A percentile compares a stretch with the other conserved stretches of the same genome.
Conservation (phyloP, 176 grass and related monocot species). For the Eragrostis curvula region DNA sequence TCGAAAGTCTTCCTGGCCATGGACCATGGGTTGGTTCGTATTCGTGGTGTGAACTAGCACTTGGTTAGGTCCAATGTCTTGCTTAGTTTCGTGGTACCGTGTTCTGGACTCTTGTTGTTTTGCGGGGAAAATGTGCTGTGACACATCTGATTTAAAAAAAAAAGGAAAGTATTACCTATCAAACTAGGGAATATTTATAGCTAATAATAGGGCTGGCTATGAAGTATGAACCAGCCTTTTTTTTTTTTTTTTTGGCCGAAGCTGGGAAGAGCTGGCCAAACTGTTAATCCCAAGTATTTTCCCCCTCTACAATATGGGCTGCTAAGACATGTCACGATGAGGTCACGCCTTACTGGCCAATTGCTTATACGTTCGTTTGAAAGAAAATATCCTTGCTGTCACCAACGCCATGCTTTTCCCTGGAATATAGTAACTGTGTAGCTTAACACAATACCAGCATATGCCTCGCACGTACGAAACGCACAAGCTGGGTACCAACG, state of each 20-base stretch:
- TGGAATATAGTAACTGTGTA: too few relatives aligned
- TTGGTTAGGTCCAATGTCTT: constrained; percentile 27
- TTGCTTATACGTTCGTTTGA: neutral
- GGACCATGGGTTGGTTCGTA: constrained; percentile 24
- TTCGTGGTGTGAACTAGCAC: constrained; percentile 23
- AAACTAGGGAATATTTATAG: neutral
- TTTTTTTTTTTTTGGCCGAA: constrained; percentile 1
- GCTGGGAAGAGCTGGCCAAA: neutral
- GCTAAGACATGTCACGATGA: neutral
- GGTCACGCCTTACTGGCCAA: neutral
- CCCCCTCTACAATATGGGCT: neutral
- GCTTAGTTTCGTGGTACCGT: constrained; percentile 16
- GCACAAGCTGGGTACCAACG: too few relatives aligned
- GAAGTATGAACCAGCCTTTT: neutral
- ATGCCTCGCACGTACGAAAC: neutral
- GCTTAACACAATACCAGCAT: neutral
- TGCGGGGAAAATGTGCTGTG: neutral
- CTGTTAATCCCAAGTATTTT: neutral
- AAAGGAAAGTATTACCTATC: neutral
- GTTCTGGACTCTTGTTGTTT: neutral
- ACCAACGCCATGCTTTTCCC: too few relatives aligned
- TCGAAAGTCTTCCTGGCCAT: neutral
- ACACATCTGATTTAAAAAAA: neutral
- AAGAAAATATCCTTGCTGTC: neutral
- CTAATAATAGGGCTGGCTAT: neutral